Conservation (phyloP, 257 asterid genomes). For the Solanum infundibuliforme region DNA sequence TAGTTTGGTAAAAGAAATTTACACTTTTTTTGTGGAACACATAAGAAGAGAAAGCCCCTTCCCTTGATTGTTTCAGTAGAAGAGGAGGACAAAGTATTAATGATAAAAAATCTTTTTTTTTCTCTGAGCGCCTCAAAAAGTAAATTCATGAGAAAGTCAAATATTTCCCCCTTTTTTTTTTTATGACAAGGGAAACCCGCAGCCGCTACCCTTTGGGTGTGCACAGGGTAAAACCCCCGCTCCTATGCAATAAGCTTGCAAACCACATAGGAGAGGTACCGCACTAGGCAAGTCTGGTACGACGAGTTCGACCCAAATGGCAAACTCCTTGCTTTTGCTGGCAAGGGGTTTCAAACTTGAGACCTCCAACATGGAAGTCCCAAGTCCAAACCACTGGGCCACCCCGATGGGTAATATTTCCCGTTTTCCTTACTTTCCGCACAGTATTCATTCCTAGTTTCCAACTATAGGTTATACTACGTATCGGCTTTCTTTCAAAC, state of each 20-base stretch:
- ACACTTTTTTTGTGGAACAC: background rate
- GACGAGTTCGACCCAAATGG: too few species aligned
- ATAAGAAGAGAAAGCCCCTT: background rate
- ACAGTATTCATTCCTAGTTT: background rate
- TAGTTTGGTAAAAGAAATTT: background rate
- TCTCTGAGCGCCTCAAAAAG: background rate
- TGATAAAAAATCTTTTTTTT: background rate
- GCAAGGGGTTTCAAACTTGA: too few species aligned
- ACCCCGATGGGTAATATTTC: background rate
- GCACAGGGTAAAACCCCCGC: too few species aligned
- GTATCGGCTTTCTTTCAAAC: background rate
- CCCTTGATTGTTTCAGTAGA: background rate
- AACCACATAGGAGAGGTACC: too few species aligned
- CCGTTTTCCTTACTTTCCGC: background rate
- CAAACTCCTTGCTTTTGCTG: too few species aligned
- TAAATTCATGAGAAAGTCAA: background rate
- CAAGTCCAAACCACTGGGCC: too few species aligned
- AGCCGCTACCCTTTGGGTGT: too few species aligned
- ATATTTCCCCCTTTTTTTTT: background rate
- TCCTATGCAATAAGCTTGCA: too few species aligned
- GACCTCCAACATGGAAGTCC: too few species aligned
- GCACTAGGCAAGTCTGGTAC: too few species aligned
- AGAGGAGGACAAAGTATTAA: background rate
- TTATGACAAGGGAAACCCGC: too few species aligned
- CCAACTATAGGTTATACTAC: background rate